Conservation (phyloP, 2,329 filamentous ascomycete species). For the Colletotrichum tropicicola region DNA sequence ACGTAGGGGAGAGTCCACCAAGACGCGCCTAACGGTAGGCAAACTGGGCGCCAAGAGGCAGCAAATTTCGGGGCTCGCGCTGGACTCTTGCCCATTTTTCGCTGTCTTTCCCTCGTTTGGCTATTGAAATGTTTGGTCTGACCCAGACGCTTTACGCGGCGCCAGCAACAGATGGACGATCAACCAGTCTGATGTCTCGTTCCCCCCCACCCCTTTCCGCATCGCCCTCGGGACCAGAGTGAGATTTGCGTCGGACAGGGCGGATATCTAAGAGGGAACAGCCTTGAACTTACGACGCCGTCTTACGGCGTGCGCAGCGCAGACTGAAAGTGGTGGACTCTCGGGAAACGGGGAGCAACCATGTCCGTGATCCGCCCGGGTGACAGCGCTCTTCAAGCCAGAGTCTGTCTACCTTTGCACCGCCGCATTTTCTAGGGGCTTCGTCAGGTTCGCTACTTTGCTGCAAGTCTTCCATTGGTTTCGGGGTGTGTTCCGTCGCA, state of each 20-base stretch:
- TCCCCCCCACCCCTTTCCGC: background rate
- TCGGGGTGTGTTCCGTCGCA: background rate
- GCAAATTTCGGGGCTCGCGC: background rate
- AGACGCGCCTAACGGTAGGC: background rate
- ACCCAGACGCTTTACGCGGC: background rate
- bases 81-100: background rate
- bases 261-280: background rate
- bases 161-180: background rate
- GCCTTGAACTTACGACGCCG: constrained; percentile 1
- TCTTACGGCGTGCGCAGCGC: background rate
- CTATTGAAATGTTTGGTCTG: background rate
- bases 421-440: constrained; percentile 15
- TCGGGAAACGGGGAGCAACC: constrained; percentile 24
- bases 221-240: background rate
- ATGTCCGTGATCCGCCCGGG: constrained; percentile 16
- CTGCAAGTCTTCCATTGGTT: background rate
- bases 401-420: constrained; percentile 3
- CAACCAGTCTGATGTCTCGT: background rate
- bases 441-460: background rate
- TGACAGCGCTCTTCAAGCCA: background rate
- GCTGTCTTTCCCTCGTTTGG: no score
- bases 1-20: constrained; percentile 10
- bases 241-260: background rate
- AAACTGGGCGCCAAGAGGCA: constrained; percentile 2
- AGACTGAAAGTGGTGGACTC: background rate